phyloP scores from a whole-genome alignment of 2,329 filamentous ascomycete species.

The Purpureocillium lavendulum region DNA sequence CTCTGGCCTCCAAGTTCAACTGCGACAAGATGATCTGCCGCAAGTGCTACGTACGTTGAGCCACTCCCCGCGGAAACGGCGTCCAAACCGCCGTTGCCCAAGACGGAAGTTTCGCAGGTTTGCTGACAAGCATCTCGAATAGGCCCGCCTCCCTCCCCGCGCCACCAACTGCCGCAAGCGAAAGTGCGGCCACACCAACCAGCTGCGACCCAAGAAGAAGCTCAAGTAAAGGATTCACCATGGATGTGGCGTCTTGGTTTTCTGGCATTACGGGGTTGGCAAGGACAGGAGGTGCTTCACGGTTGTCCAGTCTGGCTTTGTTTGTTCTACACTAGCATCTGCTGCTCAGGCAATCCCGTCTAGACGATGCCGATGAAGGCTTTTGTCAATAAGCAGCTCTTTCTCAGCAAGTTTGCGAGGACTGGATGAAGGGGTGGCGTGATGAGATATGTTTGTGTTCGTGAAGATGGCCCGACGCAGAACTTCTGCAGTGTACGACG shows the following conservation, averaged over 20 bases:
- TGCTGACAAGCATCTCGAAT: conserved; percentile 8
- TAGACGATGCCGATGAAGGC: conserved; percentile 24
- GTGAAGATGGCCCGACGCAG: too few species aligned
- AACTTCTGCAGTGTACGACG: too few species aligned
- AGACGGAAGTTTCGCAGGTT: too few species aligned
- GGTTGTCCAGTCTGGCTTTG: conserved; percentile 27
- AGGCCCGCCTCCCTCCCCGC: conserved; percentile 86
- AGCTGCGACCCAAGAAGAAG: conserved; percentile 99
- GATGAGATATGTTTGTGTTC: too few species aligned
- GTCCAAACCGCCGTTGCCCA: background rate
- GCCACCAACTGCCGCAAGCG: conserved; percentile 99
- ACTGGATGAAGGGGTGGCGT: too few species aligned
- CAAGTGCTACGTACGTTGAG: conserved; percentile 93
- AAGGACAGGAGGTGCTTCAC: conserved; percentile 25
- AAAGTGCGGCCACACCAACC: conserved; percentile 99
- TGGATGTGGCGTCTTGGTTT: conserved; percentile 37
- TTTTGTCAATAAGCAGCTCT: conserved; percentile 3
- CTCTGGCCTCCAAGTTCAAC: conserved; percentile 98
- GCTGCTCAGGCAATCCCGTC: conserved; percentile 27
- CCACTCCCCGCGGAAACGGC: background rate
- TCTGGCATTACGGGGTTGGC: conserved; percentile 29
- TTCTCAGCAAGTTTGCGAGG: background rate
- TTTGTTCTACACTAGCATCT: conserved; percentile 30
- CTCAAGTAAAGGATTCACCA: conserved; percentile 58
- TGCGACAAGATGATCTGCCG: conserved; percentile 99